A percentile compares a stretch with the other conserved stretches of the same genome.
Conservation (phyloP, 1,284 basidiomycete species). For the Xanthoconium separans region DNA sequence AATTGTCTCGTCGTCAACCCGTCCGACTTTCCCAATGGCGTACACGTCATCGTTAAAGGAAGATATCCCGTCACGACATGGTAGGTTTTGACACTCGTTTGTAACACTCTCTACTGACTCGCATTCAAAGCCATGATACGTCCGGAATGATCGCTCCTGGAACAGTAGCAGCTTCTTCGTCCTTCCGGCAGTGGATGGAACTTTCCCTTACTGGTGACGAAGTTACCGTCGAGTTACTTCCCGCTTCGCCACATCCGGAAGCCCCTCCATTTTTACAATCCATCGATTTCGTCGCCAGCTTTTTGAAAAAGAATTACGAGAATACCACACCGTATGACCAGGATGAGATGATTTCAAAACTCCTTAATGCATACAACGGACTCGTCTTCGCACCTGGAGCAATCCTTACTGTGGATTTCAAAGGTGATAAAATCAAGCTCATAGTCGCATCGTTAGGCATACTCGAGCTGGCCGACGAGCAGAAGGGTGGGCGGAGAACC, state of each 20-base stretch:
- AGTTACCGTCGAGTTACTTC: slow-evolving; percentile 69
- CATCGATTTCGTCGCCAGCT: slow-evolving; percentile 79
- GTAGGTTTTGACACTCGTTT: slow-evolving; percentile 41
- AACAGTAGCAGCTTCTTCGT: slow-evolving; percentile 63
- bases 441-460: slow-evolving; percentile 66
- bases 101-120: background rate
- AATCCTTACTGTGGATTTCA: slow-evolving; percentile 87
- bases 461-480: slow-evolving; percentile 68
- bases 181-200: slow-evolving; percentile 82
- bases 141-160: slow-evolving; percentile 65
- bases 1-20: slow-evolving; percentile 83
- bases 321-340: slow-evolving; percentile 75
- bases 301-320: slow-evolving; percentile 63
- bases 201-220: slow-evolving; percentile 77
- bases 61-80: slow-evolving; percentile 68
- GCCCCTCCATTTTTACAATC: slow-evolving; percentile 74
- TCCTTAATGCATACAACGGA: slow-evolving; percentile 65
- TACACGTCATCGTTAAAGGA: slow-evolving; percentile 76
- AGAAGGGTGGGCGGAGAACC: slow-evolving; percentile 38
- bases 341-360: slow-evolving; percentile 81
- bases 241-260: slow-evolving; percentile 51
- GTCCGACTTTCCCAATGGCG: slow-evolving; percentile 67
- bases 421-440: slow-evolving; percentile 82
- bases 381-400: slow-evolving; percentile 76
- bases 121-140: slow-evolving; percentile 63